Evolutionary conservation across 495 filamentous ascomycete genomes (phyloP).

Genomic region (Aeminium ludgeri): DNA sequence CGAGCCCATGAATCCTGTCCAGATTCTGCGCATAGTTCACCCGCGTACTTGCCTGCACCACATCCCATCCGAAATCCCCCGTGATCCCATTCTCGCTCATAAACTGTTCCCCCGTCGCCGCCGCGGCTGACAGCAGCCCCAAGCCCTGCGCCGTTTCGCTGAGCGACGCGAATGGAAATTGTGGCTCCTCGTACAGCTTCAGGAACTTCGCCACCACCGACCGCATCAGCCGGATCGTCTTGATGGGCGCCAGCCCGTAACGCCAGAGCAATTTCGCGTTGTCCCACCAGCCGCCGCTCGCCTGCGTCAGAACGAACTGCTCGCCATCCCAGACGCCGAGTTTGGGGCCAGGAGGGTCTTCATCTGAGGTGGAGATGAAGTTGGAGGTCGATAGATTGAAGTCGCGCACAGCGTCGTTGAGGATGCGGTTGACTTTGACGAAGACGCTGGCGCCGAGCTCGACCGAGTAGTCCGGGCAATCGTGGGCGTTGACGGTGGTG

Average conservation of each 20-base stretch:
- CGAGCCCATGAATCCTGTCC: conserved; percentile 66
- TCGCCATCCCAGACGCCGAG: conserved; percentile 81
- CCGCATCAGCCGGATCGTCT: conserved; percentile 57
- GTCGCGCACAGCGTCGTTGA: conserved; percentile 54
- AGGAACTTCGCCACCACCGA: conserved; percentile 55
- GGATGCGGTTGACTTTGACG: conserved; percentile 67
- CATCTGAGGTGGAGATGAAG: conserved; percentile 8
- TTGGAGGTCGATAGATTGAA: conserved; percentile 43
- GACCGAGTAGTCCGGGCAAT: conserved; percentile 49
- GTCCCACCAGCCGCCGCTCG: conserved; percentile 57
- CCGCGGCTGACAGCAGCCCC: conserved; percentile 46
- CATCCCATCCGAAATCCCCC: conserved; percentile 53
- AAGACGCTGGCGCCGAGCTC: conserved; percentile 92
- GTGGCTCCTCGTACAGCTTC: conserved; percentile 59
- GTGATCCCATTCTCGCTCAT: conserved; percentile 52
- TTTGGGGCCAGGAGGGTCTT: conserved; percentile 25
- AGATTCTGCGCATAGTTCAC: conserved; percentile 95
- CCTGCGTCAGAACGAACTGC: conserved; percentile 49
- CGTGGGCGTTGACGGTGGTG: conserved; percentile 70
- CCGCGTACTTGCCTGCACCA: conserved; percentile 77
- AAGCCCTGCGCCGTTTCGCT: conserved; percentile 46
- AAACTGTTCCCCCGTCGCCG: conserved; percentile 52
- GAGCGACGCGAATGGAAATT: conserved; percentile 71
- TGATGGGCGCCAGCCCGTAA: conserved; percentile 66
- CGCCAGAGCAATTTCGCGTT: conserved; percentile 63